Evolutionary conservation across 495 filamentous ascomycete species (phyloP).

Genomic region (Hypoxylon lenormandii): DNA sequence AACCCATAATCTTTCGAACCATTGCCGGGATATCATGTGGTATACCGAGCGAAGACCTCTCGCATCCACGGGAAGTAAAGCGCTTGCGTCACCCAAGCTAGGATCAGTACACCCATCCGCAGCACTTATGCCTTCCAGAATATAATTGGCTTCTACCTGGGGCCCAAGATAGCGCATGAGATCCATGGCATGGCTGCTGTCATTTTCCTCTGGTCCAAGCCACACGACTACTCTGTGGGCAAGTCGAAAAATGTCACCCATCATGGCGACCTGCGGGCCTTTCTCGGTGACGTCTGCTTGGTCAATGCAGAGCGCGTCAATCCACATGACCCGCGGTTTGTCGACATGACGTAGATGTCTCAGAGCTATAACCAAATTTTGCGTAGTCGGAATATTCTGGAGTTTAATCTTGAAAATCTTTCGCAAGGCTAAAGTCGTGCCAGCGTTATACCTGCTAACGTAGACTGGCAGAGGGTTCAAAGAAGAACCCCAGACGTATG

Average conservation of each 20-base stretch:
- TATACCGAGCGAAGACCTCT: conserved; percentile 3
- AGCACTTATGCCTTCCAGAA: neutral
- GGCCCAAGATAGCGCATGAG: conserved; percentile 21
- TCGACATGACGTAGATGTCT: conserved; percentile 20
- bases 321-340: conserved; percentile 13
- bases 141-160: conserved; percentile 7
- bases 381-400: neutral
- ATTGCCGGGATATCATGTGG: conserved; percentile 16
- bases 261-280: conserved; percentile 43
- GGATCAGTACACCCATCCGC: conserved; percentile 4
- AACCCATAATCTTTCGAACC: conserved; percentile 39
- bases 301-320: conserved; percentile 31
- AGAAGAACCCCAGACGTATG: conserved; percentile 24
- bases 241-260: conserved; percentile 46
- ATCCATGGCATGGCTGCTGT: conserved; percentile 33
- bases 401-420: neutral
- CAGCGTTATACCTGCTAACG: neutral
- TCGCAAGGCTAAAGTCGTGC: neutral
- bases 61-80: neutral
- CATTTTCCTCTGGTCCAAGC: conserved; percentile 40
- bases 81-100: neutral
- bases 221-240: conserved; percentile 46
- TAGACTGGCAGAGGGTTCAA: neutral
- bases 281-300: conserved; percentile 42
- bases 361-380: conserved; percentile 15